Evolutionary conservation across 192 early-diverging fungal species (phyloP), one percentile per base, ranked within the genome.

Genomic region (Diversispora epigaea): DNA sequence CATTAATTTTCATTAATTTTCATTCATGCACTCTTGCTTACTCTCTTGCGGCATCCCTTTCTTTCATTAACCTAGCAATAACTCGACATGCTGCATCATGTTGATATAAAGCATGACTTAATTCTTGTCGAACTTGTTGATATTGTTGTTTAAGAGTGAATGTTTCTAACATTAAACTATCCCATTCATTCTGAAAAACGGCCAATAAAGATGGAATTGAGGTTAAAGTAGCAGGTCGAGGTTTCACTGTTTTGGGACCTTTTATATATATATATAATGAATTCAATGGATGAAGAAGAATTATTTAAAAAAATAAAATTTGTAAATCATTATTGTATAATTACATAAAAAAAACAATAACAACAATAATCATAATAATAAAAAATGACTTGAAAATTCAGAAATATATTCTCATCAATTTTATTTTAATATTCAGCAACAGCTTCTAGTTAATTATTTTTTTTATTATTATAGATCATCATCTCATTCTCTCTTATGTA

Each of bases 21-120:
- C 5, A 52, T 61, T 45, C 40, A 43, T 46, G 11, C 49, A 60
- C 2, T 21, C 39, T 54, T 40, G 79, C 80, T 78, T 82, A 86
- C 84, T 89, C 87, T 50, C 96, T 85, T 50, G 96, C 96, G 68
- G 93, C 88, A 80, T 99, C 95, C 44, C 94, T 87, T 78, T 99
- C 97, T 77, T 90, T 91, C 76, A 93, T 84, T 39, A 98, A 81
- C 40, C 97, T 86, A 4, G 96, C 96, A 82, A 98, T 93, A 4
- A 99, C 97, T 68, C 97, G 80, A 71, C 94, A 93, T 2, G 95
- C 93, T 25, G 97, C 97, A 81, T 99, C 97, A 76, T 96, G 91
- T 81, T 97, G 93, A 80, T 97, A 99, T 58, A 99, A 82, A 1
- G 96, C 94, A 80, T 94, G 93, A 45, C 92, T 91, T 50, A 99